Conservation (phyloP, 768 basidiomycete genomes). For the Tulasnella sp. region DNA sequence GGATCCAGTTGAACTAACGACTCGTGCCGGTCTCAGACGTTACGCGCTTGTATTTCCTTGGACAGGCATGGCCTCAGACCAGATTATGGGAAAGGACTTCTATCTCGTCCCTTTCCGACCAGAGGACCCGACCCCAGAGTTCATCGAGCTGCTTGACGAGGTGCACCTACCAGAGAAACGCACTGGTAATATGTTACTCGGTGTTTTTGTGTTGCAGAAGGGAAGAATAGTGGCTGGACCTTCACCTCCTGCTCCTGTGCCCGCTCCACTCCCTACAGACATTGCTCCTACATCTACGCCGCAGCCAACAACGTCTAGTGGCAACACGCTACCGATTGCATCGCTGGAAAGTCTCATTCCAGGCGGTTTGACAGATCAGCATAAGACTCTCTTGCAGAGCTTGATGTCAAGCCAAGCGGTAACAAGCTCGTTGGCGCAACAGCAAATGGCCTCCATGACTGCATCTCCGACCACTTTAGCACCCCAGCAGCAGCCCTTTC, state of each 20-base stretch:
- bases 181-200: slow-evolving; percentile 56
- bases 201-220: slow-evolving; percentile 75
- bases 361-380: background rate
- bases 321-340: slow-evolving; percentile 17
- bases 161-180: slow-evolving; percentile 56
- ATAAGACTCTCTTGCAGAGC: background rate
- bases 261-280: background rate
- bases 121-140: slow-evolving; percentile 64
- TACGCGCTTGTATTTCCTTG: slow-evolving; percentile 82
- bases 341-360: background rate
- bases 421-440: background rate
- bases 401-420: background rate
- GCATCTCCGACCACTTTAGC: background rate
- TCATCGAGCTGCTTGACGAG: slow-evolving; percentile 70
- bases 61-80: slow-evolving; percentile 62
- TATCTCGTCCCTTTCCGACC: slow-evolving; percentile 72
- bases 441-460: background rate
- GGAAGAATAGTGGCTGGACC: background rate
- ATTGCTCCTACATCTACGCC: background rate
- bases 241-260: background rate
- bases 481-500: background rate
- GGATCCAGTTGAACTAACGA: background rate
- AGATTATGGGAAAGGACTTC: slow-evolving; percentile 70
- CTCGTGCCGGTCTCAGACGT: slow-evolving; percentile 38
- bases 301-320: slow-evolving; percentile 20